These are phyloP conservation scores for Saccharomycopsis malanga DNA, from an alignment of 805 yeast species.

Conservation along the genomic window DNA sequence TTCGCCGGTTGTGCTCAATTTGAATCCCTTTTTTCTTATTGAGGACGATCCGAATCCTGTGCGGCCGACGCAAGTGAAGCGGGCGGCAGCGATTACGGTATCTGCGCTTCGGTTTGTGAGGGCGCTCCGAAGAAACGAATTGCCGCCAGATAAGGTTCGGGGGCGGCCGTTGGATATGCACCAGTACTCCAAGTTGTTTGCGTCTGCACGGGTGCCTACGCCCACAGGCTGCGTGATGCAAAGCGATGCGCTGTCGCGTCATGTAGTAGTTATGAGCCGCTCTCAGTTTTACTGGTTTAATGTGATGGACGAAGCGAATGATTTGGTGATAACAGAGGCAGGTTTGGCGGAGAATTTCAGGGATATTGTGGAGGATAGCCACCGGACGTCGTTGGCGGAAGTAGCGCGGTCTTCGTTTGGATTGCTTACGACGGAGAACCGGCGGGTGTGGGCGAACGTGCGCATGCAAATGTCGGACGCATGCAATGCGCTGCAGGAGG, in stretches of 20 bases:
- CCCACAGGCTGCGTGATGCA: slow-evolving; percentile 79
- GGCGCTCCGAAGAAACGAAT: slow-evolving; percentile 67
- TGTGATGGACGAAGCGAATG: slow-evolving; percentile 67
- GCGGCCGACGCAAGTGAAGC: slow-evolving; percentile 50
- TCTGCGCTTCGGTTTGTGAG: slow-evolving; percentile 75
- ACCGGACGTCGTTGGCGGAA: slow-evolving; percentile 44
- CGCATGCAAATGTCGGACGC: slow-evolving; percentile 38
- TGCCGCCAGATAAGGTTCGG: slow-evolving; percentile 62
- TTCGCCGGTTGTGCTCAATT: slow-evolving; percentile 83
- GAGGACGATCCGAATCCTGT: slow-evolving; percentile 72
- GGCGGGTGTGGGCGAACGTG: slow-evolving; percentile 79
- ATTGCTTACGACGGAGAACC: slow-evolving; percentile 81
- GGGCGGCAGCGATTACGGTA: slow-evolving; percentile 74
- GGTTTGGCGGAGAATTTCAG: slow-evolving; percentile 71
- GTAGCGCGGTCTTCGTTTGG: slow-evolving; percentile 83
- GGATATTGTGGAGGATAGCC: slow-evolving; percentile 69
- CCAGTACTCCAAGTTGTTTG: slow-evolving; percentile 81
- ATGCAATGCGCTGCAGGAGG: slow-evolving; percentile 30
- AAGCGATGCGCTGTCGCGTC: slow-evolving; percentile 66
- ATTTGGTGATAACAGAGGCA: slow-evolving; percentile 64
- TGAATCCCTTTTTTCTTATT: slow-evolving; percentile 82
- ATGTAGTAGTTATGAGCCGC: slow-evolving; percentile 72
- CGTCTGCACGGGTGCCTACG: slow-evolving; percentile 82
- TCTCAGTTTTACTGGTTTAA: slow-evolving; percentile 95
- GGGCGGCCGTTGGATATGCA: slow-evolving; percentile 77